phyloP scores from a whole-genome alignment of 495 filamentous ascomycete species.

The Halenospora varia region DNA sequence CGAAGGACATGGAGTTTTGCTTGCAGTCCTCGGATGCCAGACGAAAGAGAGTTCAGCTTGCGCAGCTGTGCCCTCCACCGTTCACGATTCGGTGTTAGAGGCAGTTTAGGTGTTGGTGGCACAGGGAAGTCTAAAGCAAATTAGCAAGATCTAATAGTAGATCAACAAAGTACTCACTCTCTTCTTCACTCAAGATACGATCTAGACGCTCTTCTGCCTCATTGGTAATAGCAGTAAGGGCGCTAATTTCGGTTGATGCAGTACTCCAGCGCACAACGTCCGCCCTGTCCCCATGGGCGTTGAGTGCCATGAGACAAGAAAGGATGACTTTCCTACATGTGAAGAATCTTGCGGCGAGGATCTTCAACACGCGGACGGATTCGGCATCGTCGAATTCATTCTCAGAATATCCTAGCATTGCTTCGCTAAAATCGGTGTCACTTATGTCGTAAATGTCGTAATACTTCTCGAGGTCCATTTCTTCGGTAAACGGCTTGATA shows the following conservation, averaged over 20 bases:
- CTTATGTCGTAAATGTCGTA: constrained; percentile 90
- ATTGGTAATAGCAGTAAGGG: constrained; percentile 52
- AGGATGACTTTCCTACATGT: constrained; percentile 77
- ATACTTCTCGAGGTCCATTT: constrained; percentile 80
- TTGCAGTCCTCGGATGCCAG: constrained; percentile 87
- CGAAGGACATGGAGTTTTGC: constrained; percentile 91
- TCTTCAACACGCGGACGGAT: constrained; percentile 74
- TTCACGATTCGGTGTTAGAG: constrained; percentile 72
- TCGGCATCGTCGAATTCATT: constrained; percentile 67
- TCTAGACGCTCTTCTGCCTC: constrained; percentile 52
- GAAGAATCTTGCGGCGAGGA: constrained; percentile 73
- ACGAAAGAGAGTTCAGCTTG: constrained; percentile 80
- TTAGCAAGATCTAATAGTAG: neutral
- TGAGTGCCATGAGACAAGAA: constrained; percentile 80
- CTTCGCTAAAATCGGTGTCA: constrained; percentile 67
- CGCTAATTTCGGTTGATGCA: constrained; percentile 71
- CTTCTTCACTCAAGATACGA: constrained; percentile 73
- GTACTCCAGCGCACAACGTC: constrained; percentile 79
- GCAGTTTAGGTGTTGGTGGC: constrained; percentile 55
- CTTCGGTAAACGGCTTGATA: constrained; percentile 68
- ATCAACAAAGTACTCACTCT: constrained; percentile 55
- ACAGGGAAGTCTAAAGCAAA: constrained; percentile 33
- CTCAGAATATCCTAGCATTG: constrained; percentile 55
- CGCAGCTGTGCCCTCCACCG: constrained; percentile 78
- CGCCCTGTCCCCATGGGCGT: constrained; percentile 75